Percentiles rank a stretch among this genome's conserved stretches.
These are phyloP conservation scores for Eucalyptus regnans DNA, from an alignment of 345 rosid genomes.

Conservation along the genomic window DNA sequence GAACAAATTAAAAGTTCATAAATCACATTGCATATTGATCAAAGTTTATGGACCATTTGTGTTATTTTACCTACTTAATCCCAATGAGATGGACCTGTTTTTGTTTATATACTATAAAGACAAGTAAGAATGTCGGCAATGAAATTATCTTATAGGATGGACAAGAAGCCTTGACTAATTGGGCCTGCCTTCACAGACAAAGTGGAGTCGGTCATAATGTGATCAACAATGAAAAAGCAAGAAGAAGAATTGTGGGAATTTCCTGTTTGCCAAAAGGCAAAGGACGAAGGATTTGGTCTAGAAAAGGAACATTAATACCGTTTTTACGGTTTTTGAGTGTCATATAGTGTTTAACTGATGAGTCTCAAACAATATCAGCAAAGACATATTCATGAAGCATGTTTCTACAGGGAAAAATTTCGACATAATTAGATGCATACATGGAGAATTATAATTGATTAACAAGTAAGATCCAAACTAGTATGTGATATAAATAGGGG, in stretches of 20 bases:
- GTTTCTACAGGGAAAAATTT: not conserved
- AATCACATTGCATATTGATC: too few relatives aligned
- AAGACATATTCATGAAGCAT: not conserved
- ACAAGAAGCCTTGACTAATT: not conserved
- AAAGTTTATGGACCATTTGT: too few relatives aligned
- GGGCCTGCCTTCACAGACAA: not conserved
- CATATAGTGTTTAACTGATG: not conserved
- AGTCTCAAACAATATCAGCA: not conserved
- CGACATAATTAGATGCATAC: not conserved
- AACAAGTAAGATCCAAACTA: not conserved
- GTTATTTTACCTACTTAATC: too few relatives aligned
- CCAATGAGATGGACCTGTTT: not conserved
- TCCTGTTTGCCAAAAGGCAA: not conserved
- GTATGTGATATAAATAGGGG: not conserved
- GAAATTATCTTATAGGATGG: not conserved
- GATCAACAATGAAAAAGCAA: not conserved
- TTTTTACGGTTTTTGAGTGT: not conserved
- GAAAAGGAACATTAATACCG: not conserved
- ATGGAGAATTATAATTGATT: not conserved
- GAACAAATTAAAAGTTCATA: too few relatives aligned
- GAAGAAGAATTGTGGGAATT: not conserved
- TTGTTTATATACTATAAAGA: not conserved
- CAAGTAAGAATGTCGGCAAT: not conserved
- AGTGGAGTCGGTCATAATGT: not conserved
- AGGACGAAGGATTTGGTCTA: not conserved